A percentile compares a stretch with the other conserved stretches of the same genome.
phyloP scores from a whole-genome alignment of 495 filamentous ascomycete genomes.

The Annulohypoxylon stygium region DNA sequence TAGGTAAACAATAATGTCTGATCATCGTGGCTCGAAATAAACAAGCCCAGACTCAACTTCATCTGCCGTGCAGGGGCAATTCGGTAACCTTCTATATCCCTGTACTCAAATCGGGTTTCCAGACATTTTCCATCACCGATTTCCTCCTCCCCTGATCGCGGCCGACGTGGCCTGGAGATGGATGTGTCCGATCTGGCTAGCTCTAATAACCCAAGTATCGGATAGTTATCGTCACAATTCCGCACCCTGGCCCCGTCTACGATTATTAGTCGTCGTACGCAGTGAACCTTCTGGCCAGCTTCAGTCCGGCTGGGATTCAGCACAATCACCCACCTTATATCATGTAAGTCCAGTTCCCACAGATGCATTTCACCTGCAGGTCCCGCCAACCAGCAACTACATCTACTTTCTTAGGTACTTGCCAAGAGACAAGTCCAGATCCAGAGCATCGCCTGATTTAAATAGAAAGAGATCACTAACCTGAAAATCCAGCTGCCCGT shows the following conservation, averaged over 20 bases:
- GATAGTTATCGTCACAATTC: conserved; percentile 16
- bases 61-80: conserved; percentile 38
- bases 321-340: conserved; percentile 19
- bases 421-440: conserved; percentile 40
- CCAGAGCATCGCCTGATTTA: conserved; percentile 27
- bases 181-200: conserved; percentile 18
- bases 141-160: conserved; percentile 13
- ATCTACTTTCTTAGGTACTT: conserved; percentile 8
- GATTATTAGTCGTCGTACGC: conserved; percentile 28
- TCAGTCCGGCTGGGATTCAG: conserved; percentile 8
- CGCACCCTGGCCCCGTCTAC: conserved; percentile 29
- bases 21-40: conserved; percentile 18
- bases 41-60: conserved; percentile 15
- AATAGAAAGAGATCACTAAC: conserved; percentile 38
- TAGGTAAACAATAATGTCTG: conserved; percentile 21
- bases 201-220: conserved; percentile 19
- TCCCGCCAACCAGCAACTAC: conserved; percentile 35
- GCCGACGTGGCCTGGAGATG: conserved; percentile 23
- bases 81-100: conserved; percentile 30
- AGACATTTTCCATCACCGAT: conserved; percentile 26
- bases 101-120: conserved; percentile 31
- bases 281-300: conserved; percentile 30
- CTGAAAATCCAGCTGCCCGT: conserved; percentile 12
- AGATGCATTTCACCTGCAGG: conserved; percentile 41
- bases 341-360: conserved; percentile 30